Evolutionary conservation across 1,284 basidiomycete genomes (phyloP).

Genomic region (Ustilago nuda): DNA sequence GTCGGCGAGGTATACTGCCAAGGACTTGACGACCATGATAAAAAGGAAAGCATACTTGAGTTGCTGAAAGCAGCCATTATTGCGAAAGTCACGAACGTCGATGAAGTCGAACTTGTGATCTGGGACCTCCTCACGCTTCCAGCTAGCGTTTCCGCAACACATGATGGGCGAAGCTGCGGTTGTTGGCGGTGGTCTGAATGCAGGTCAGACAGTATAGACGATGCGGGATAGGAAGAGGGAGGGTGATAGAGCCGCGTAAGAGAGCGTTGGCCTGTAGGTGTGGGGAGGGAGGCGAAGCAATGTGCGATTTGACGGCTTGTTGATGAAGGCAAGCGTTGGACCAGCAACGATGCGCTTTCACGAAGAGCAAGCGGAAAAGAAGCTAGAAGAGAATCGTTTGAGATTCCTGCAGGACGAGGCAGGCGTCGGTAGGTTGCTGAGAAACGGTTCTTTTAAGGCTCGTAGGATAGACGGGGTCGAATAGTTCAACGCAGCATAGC

Average conservation of each 20-base stretch:
- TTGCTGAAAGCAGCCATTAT: conserved; percentile 85
- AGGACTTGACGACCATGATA: conserved; percentile 89
- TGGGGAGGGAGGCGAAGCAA: conserved; percentile 19
- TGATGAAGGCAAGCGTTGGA: conserved; percentile 16
- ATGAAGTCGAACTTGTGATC: conserved; percentile 99
- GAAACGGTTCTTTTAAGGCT: background rate
- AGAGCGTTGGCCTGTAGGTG: background rate
- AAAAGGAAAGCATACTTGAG: conserved; percentile 92
- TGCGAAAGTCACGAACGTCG: conserved; percentile 89
- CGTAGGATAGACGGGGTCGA: background rate
- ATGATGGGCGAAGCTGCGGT: conserved; percentile 20
- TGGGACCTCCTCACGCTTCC: conserved; percentile 96
- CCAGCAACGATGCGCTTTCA: conserved; percentile 20
- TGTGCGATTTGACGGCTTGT: conserved; percentile 28
- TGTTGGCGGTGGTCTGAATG: background rate
- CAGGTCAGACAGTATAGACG: conserved; percentile 11
- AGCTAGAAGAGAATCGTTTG: background rate
- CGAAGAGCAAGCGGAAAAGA: background rate
- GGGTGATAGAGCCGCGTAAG: background rate
- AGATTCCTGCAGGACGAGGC: conserved; percentile 15
- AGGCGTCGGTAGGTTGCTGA: conserved; percentile 12
- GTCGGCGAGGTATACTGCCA: conserved; percentile 95
- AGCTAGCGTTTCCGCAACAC: conserved; percentile 70
- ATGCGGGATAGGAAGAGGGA: background rate
- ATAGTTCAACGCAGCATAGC: conserved; percentile 17